These are phyloP conservation scores for Thermochaetoides thermophila DNA, from an alignment of 495 filamentous ascomycete species.

Conservation along the genomic window DNA sequence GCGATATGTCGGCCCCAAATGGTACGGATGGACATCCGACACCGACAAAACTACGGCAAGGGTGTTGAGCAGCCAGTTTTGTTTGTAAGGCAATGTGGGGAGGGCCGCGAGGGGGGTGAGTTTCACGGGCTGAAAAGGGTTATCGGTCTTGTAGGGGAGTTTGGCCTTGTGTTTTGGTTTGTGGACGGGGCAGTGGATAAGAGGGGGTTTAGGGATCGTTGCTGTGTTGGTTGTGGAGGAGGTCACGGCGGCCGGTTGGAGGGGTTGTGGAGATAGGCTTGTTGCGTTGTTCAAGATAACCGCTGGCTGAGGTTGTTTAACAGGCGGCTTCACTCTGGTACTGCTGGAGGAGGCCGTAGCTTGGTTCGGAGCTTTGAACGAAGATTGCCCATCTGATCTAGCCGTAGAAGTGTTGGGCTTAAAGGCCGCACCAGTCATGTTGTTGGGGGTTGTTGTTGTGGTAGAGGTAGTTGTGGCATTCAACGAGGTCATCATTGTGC, in stretches of 20 bases:
- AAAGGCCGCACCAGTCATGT: no score
- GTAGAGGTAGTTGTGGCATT: no score
- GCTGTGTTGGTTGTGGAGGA: constrained; percentile 8
- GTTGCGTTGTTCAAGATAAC: no score
- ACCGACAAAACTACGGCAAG: constrained; percentile 27
- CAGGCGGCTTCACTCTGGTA: neutral
- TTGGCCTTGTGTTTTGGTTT: no score
- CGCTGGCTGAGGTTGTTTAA: neutral
- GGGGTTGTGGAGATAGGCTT: no score
- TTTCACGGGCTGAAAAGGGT: constrained; percentile 23
- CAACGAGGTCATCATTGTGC: no score
- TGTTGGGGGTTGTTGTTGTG: no score
- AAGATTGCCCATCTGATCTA: constrained; percentile 13
- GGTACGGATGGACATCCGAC: constrained; percentile 22
- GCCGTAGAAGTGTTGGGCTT: no score
- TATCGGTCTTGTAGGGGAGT: no score
- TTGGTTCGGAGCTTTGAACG: neutral
- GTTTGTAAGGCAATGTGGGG: constrained; percentile 30
- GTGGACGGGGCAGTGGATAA: constrained; percentile 13
- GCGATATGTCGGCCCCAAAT: constrained; percentile 21
- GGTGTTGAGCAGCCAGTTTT: constrained; percentile 35
- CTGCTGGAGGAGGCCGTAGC: no score
- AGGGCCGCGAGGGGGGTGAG: constrained; percentile 27
- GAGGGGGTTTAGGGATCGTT: constrained; percentile 7
- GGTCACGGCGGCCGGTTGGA: constrained; percentile 2